Conservation (phyloP, 2,329 filamentous ascomycete species). For the Fusarium sp. region DNA sequence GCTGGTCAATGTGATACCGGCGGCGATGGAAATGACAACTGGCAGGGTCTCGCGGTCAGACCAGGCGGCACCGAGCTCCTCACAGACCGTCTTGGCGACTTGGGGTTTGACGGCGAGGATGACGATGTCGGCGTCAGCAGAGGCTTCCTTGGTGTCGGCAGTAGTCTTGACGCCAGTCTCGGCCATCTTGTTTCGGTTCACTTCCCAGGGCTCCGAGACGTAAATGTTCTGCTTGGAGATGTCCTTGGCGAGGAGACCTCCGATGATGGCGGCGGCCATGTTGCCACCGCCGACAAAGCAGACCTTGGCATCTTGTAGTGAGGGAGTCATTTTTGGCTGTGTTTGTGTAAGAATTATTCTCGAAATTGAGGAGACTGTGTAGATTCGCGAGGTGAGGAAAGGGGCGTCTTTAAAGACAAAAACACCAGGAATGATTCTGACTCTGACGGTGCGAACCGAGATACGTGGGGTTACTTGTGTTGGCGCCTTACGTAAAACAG, state of each 20-base stretch:
- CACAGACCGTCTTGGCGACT: constrained; percentile 58
- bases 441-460: not conserved
- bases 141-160: constrained; percentile 57
- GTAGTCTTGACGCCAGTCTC: constrained; percentile 58
- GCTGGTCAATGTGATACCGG: constrained; percentile 59
- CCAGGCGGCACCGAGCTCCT: constrained; percentile 57
- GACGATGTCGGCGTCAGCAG: constrained; percentile 56
- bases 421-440: not conserved
- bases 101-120: constrained; percentile 64
- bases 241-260: constrained; percentile 57
- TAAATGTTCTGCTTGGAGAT: constrained; percentile 56
- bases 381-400: not conserved
- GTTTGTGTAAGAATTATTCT: not conserved
- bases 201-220: constrained; percentile 63
- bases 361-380: not conserved
- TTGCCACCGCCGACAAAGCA: constrained; percentile 60
- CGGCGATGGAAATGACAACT: constrained; percentile 60
- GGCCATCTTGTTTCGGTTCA: constrained; percentile 61
- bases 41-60: constrained; percentile 48
- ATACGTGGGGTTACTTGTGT: constrained; percentile 18
- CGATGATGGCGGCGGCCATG: constrained; percentile 64
- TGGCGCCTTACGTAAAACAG: constrained; percentile 21
- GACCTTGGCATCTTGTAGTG: constrained; percentile 47
- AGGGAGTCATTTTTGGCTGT: constrained; percentile 37
- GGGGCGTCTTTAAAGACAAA: not conserved